A percentile compares a stretch with the other conserved stretches of the same genome.
Conservation (phyloP, 75 land plant genomes). For the Adiantum capillusveneris region DNA sequence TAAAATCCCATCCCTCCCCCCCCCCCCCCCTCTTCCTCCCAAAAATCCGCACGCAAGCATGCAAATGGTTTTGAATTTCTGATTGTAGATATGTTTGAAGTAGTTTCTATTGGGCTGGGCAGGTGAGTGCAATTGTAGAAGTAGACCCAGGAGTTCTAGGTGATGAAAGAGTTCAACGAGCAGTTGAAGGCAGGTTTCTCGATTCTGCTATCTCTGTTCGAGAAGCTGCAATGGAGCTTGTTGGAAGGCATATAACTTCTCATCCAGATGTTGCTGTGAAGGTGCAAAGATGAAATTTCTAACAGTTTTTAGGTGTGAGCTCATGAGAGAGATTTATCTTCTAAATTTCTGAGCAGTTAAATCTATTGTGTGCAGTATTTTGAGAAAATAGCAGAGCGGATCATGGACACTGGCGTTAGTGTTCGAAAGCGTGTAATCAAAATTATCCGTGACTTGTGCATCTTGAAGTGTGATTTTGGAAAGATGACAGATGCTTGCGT, state of each 20-base stretch:
- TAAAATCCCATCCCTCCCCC: too few species aligned
- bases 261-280: slow-evolving; percentile 96
- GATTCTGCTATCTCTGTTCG: slow-evolving; percentile 96
- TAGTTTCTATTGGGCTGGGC: neutral
- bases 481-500: slow-evolving; percentile 75
- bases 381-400: slow-evolving; percentile 92
- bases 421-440: slow-evolving; percentile 95
- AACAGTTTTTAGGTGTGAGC: too few species aligned
- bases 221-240: slow-evolving; percentile 99
- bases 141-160: slow-evolving; percentile 95
- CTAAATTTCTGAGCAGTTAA: too few species aligned
- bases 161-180: slow-evolving; percentile 81
- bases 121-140: slow-evolving; percentile 97
- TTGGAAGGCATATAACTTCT: slow-evolving; percentile 93
- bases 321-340: too few species aligned
- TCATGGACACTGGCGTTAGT: slow-evolving; percentile 99
- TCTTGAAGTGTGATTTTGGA: slow-evolving; percentile 64
- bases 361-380: slow-evolving; percentile 97
- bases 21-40: too few species aligned
- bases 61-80: too few species aligned
- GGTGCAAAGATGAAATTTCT: slow-evolving; percentile 29
- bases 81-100: too few species aligned
- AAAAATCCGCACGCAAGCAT: too few species aligned
- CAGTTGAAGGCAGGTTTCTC: slow-evolving; percentile 98
- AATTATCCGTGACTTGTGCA: slow-evolving; percentile 90